These are phyloP conservation scores for Karstenula rhodostoma DNA, from an alignment of 2,329 filamentous ascomycete species.

Conservation along the genomic window DNA sequence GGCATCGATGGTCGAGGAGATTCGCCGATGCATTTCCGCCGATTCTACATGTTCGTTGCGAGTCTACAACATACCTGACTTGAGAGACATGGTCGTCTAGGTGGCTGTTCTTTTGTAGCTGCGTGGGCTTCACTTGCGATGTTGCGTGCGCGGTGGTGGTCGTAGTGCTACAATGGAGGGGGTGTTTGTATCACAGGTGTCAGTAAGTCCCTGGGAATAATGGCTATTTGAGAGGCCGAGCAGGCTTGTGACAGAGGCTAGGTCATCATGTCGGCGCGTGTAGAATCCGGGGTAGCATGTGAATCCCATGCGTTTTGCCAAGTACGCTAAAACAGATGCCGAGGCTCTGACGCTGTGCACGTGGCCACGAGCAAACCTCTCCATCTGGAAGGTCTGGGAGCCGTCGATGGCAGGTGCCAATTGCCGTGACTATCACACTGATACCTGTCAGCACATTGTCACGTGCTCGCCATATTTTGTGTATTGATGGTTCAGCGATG, in stretches of 20 bases:
- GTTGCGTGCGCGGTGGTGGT: slow-evolving; percentile 4
- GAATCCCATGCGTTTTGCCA: slow-evolving; percentile 17
- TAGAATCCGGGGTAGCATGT: slow-evolving; percentile 30
- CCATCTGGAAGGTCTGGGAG: neutral
- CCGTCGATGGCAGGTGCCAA: neutral
- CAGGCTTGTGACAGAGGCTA: slow-evolving; percentile 15
- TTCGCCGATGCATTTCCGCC: neutral
- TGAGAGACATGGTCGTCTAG: slow-evolving; percentile 40
- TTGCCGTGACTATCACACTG: neutral
- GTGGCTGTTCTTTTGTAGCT: neutral
- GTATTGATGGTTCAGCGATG: too few species aligned
- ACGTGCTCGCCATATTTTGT: too few species aligned
- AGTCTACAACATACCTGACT: slow-evolving; percentile 33
- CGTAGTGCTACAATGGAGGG: neutral
- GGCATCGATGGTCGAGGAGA: neutral
- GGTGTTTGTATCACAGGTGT: neutral
- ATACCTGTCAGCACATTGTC: too few species aligned
- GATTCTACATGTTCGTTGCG: neutral
- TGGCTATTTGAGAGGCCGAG: slow-evolving; percentile 19
- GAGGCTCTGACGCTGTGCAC: slow-evolving; percentile 24
- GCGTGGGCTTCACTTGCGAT: neutral
- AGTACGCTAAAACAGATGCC: slow-evolving; percentile 20
- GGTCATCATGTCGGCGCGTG: slow-evolving; percentile 15
- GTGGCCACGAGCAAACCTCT: slow-evolving; percentile 4
- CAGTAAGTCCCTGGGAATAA: neutral